Evolutionary conservation across 2,329 filamentous ascomycete genomes (phyloP).

Genomic region (Scedosporium aurantiacum): DNA sequence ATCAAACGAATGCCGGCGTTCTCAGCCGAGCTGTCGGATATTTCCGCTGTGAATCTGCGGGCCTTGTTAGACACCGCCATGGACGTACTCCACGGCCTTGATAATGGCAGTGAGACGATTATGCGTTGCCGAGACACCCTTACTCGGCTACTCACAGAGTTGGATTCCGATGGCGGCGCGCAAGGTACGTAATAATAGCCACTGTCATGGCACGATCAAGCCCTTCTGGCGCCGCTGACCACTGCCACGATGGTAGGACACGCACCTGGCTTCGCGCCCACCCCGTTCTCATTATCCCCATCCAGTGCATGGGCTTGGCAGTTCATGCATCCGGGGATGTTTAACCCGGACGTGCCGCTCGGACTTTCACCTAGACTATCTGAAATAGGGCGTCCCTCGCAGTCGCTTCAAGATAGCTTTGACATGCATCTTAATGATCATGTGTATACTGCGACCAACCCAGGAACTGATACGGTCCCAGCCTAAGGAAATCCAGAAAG

Average conservation of each 20-base stretch:
- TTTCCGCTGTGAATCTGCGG: not conserved
- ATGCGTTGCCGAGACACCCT: not conserved
- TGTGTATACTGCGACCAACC: too few species aligned
- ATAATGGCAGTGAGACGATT: not conserved
- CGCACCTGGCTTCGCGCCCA: not conserved
- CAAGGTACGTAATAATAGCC: not conserved
- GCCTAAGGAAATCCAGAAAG: too few species aligned
- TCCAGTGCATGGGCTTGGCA: not conserved
- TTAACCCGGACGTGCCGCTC: not conserved
- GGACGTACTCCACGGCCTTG: not conserved
- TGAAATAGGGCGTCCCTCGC: too few species aligned
- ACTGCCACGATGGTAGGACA: not conserved
- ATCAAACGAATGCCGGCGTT: not conserved
- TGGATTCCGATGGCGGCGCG: not conserved
- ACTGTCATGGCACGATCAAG: not conserved
- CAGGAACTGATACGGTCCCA: too few species aligned
- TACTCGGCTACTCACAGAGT: not conserved
- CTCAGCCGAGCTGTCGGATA: not conserved
- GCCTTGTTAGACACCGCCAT: not conserved
- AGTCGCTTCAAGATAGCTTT: too few species aligned
- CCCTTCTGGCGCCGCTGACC: not conserved
- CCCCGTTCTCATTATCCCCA: not conserved
- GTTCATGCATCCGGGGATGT: not conserved
- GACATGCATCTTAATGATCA: too few species aligned
- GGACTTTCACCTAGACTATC: not conserved